These are phyloP conservation scores for Acanthamoeba healyi DNA, from an alignment of 208 protist genomes.

Conservation along the genomic window DNA sequence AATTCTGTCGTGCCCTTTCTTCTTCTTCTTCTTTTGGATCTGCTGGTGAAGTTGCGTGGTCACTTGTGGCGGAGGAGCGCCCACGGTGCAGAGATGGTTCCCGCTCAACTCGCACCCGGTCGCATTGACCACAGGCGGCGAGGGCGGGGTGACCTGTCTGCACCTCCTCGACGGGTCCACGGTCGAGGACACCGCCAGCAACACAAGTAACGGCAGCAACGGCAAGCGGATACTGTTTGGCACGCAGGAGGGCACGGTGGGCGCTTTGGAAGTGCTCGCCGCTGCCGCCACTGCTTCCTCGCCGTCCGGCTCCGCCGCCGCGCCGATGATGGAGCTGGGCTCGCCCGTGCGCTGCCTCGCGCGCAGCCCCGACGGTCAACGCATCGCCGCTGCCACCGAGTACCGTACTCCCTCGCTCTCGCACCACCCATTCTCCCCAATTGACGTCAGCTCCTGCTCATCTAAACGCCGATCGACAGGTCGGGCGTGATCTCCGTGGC, in stretches of 20 bases:
- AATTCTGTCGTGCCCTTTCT: no score
- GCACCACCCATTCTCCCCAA: not conserved
- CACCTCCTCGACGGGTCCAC: not conserved
- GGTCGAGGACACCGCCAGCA: not conserved
- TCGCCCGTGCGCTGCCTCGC: not conserved
- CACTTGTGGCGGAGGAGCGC: not conserved
- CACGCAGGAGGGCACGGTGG: slow-evolving; percentile 9
- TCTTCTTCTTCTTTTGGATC: no score
- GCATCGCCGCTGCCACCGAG: slow-evolving; percentile 3
- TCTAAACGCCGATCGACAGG: not conserved
- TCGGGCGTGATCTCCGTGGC: slow-evolving; percentile 8
- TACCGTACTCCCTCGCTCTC: not conserved
- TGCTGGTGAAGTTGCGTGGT: not conserved
- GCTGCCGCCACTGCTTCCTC: not conserved
- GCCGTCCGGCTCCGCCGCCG: not conserved
- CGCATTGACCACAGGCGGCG: not conserved
- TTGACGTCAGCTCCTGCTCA: not conserved
- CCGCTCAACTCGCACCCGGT: not conserved
- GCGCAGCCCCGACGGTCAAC: not conserved
- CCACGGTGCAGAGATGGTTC: slow-evolving; percentile 19
- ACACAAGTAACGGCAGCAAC: no score
- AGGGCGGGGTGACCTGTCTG: not conserved
- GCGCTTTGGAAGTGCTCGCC: slow-evolving; percentile 23
- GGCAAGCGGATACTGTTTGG: not conserved
- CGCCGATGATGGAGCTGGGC: not conserved